Percentiles rank a stretch among this genome's conserved stretches.
Conservation (phyloP, 176 grass and related monocot species). For the Lolium rigidum region DNA sequence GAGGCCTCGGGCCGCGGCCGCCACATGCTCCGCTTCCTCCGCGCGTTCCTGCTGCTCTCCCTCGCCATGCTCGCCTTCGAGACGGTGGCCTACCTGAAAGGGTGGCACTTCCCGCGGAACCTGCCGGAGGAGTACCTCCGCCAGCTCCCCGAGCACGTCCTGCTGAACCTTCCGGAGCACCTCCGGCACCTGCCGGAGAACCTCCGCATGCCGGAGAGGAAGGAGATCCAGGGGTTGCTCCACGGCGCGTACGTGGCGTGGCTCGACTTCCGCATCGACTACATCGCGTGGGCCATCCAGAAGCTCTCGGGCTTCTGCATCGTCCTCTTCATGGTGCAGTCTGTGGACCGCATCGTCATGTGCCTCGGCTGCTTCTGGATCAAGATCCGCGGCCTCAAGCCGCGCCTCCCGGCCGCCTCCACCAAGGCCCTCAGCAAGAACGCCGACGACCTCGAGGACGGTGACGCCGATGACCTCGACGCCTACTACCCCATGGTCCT, state of each 20-base stretch:
- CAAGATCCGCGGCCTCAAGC: slow-evolving; percentile 81
- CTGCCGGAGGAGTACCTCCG: slow-evolving; percentile 52
- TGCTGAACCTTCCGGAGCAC: slow-evolving; percentile 73
- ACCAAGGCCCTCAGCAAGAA: not conserved
- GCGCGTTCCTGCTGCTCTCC: slow-evolving; percentile 67
- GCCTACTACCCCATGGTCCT: slow-evolving; percentile 86
- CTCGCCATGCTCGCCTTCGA: slow-evolving; percentile 75
- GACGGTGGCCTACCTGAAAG: slow-evolving; percentile 73
- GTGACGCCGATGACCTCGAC: slow-evolving; percentile 15
- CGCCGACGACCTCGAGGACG: slow-evolving; percentile 42
- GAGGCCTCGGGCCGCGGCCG: slow-evolving; percentile 60
- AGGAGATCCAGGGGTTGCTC: slow-evolving; percentile 81
- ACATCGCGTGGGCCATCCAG: slow-evolving; percentile 86
- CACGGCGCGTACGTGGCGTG: slow-evolving; percentile 79
- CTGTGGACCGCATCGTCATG: slow-evolving; percentile 74
- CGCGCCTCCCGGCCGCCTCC: slow-evolving; percentile 21
- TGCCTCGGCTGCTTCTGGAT: slow-evolving; percentile 97
- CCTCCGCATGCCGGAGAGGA: slow-evolving; percentile 68
- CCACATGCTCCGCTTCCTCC: slow-evolving; percentile 69
- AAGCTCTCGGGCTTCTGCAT: slow-evolving; percentile 77
- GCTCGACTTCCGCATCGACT: slow-evolving; percentile 77
- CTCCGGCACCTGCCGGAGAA: slow-evolving; percentile 52
- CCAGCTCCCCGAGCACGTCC: slow-evolving; percentile 55
- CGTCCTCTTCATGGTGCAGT: slow-evolving; percentile 93
- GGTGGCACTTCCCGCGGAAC: slow-evolving; percentile 71